phyloP scores from a whole-genome alignment of 257 asterid genomes.

The Penstemon eatonii region DNA sequence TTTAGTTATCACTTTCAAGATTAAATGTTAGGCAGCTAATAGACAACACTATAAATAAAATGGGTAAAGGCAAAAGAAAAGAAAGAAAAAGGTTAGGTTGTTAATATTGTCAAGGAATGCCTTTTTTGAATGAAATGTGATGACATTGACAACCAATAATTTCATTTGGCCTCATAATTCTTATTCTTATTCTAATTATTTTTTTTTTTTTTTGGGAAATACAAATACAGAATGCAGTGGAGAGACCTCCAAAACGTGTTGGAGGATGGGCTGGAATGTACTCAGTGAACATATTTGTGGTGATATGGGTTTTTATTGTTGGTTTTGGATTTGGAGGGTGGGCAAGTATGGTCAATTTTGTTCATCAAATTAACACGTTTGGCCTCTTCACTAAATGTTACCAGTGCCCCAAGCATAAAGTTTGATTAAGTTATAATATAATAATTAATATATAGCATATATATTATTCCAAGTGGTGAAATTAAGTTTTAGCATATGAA shows the following conservation, averaged over 20 bases:
- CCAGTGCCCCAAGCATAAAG: constrained; percentile 67
- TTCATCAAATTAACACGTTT: constrained; percentile 69
- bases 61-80: constrained; percentile 1
- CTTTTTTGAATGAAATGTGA: background rate
- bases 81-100: constrained; percentile 21
- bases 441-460: background rate
- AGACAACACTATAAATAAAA: constrained; percentile 20
- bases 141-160: background rate
- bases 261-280: constrained; percentile 76
- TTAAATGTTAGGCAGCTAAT: constrained; percentile 38
- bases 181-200: background rate
- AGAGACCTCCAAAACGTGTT: constrained; percentile 66
- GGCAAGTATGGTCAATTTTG: constrained; percentile 77
- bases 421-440: constrained; percentile 16
- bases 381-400: constrained; percentile 82
- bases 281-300: constrained; percentile 66
- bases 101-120: constrained; percentile 22
- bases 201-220: too few relatives aligned
- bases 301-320: constrained; percentile 72
- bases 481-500: constrained; percentile 23
- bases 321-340: constrained; percentile 92
- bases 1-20: constrained; percentile 21
- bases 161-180: background rate
- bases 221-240: constrained; percentile 67
- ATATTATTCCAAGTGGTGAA: constrained; percentile 17